Base-by-base conservation (phyloP, 805 yeast genomes). In the Myxozyma neotropica region DNA sequence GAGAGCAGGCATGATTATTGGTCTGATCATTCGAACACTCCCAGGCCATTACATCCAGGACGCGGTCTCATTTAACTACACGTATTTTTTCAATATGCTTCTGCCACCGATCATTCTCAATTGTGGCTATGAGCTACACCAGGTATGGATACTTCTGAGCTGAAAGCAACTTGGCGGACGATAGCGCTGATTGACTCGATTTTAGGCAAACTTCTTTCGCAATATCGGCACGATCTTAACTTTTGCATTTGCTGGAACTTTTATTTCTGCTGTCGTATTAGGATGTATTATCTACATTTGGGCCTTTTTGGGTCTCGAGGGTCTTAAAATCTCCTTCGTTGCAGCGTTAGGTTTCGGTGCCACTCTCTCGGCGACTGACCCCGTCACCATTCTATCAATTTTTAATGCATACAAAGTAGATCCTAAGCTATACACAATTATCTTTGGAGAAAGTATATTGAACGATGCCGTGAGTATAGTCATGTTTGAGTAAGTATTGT, bases 1-100 rank as follows among this genome's bases (percentile, higher is more conserved):
- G 2, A 23, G 3, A 15, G 5, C 19, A 61, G 65, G 65, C 4
- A 67, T 68, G 70, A 79, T 90, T 49, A 96, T 94, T 27, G 99
- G 99, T 0, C 74, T 94, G 36, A 82, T 93, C 24, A 91, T 94
- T 61, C 81, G 99, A 68, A 80, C 93, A 21, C 81, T 89, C 2
- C 99, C 99, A 0, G 99, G 99, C 48, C 97, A 91, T 73, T 91
- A 90, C 74, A 94, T 94, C 69, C 99, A 94, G 75, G 96, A 92
- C 70, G 89, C 96, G 2, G 97, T 94, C 52, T 91, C 96, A 58
- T 94, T 94, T 79, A 93, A 93, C 67, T 89, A 95, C 35, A 82
- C 93, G 36, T 93, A 93, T 73, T 94, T 94, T 77, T 94, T 94
- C 81, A 94, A 94, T 72, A 86, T 94, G 46, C 77, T 94, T 59